phyloP scores from a whole-genome alignment of 140 eudicot genomes.

The Anethum foeniculum region DNA sequence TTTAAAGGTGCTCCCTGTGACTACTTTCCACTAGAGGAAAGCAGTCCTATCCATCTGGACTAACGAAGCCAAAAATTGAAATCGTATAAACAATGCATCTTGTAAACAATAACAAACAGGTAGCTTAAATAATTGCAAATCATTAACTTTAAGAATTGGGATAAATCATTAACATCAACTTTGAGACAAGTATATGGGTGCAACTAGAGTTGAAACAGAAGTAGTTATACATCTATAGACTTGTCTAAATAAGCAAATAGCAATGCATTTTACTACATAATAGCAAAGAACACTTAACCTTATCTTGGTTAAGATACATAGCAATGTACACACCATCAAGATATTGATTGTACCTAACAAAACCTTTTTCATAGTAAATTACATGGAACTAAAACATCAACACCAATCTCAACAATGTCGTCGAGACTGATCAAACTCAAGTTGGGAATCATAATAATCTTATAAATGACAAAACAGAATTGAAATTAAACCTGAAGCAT shows the following conservation, averaged over 20 bases:
- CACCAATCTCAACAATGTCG: too few species aligned
- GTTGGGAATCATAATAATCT: too few species aligned
- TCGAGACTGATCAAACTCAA: too few species aligned
- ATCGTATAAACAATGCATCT: background rate
- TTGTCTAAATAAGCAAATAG: background rate
- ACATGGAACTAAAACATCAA: too few species aligned
- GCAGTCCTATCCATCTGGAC: background rate
- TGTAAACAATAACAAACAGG: background rate
- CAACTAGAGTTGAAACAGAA: background rate
- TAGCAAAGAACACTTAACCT: background rate
- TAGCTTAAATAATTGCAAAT: background rate
- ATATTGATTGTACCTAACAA: background rate
- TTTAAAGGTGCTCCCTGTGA: background rate
- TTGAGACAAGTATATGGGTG: too few species aligned
- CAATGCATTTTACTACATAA: background rate
- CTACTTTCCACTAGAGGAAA: background rate
- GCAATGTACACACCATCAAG: background rate
- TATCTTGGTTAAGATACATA: background rate
- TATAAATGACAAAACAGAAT: too few species aligned
- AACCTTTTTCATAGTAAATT: too few species aligned
- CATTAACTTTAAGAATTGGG: background rate
- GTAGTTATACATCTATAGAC: background rate
- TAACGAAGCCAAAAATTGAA: background rate
- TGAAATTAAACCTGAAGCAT: constrained; percentile 43
- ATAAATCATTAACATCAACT: too few species aligned